These are phyloP conservation scores for Mycena belliarum DNA, from an alignment of 768 basidiomycete genomes.

Conservation along the genomic window DNA sequence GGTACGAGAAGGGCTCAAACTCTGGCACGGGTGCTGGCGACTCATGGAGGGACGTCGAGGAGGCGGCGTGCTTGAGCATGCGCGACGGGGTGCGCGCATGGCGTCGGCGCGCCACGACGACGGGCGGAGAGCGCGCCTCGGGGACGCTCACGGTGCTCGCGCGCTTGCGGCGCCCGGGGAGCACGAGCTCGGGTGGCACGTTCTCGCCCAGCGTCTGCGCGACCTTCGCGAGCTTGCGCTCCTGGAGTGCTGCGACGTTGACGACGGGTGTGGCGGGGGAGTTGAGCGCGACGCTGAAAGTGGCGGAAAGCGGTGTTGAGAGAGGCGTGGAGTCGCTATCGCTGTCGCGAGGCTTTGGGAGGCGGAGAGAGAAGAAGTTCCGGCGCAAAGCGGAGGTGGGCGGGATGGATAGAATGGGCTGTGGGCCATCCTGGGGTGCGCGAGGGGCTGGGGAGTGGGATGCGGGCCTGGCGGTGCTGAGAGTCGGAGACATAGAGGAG, in stretches of 20 bases:
- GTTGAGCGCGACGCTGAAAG: conserved; percentile 4
- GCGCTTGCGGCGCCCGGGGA: conserved; percentile 10
- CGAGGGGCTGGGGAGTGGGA: too few species aligned
- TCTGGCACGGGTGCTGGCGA: neutral
- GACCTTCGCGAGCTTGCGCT: conserved; percentile 22
- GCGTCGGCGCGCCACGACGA: conserved; percentile 5
- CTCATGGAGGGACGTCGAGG: conserved; percentile 13
- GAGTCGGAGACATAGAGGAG: too few species aligned
- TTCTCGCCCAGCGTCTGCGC: conserved; percentile 19
- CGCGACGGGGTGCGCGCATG: neutral
- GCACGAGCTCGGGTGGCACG: conserved; percentile 23
- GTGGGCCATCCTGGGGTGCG: neutral
- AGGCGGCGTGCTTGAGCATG: conserved; percentile 9
- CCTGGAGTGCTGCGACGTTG: conserved; percentile 7
- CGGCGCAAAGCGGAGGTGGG: neutral
- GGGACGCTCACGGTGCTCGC: conserved; percentile 18
- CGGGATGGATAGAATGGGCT: neutral
- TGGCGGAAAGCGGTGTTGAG: conserved; percentile 5
- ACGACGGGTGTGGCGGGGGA: neutral
- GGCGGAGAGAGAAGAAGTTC: conserved; percentile 17
- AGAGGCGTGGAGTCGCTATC: neutral
- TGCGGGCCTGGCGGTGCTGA: too few species aligned
- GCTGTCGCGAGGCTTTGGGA: neutral
- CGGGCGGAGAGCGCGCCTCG: neutral
- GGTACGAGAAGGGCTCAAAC: conserved; percentile 17